Conservation (phyloP, 2,329 filamentous ascomycete species). For the Aureobasidium melanogenum region DNA sequence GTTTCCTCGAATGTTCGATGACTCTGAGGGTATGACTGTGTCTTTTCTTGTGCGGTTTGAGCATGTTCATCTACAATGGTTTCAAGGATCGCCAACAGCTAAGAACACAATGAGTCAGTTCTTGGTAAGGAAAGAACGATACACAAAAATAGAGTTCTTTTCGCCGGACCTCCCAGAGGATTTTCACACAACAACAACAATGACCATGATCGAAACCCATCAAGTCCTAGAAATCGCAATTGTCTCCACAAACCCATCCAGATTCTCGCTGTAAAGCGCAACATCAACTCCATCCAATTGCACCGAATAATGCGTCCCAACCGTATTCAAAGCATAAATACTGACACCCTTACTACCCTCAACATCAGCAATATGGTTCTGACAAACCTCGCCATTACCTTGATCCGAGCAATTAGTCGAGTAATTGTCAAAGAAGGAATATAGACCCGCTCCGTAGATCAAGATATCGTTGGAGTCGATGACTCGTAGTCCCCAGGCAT, state of each 20-base stretch:
- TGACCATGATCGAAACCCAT: not conserved
- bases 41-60: too few species aligned
- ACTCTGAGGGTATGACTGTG: too few species aligned
- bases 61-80: too few species aligned
- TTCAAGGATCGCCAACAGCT: too few species aligned
- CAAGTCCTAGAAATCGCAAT: conserved; percentile 32
- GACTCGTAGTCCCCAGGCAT: conserved; percentile 59
- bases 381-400: conserved; percentile 34
- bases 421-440: conserved; percentile 62
- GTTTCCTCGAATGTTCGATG: too few species aligned
- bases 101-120: too few species aligned
- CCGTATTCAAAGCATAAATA: conserved; percentile 39
- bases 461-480: conserved; percentile 47
- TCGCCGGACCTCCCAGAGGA: too few species aligned
- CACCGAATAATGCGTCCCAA: conserved; percentile 37
- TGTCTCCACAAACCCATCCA: conserved; percentile 36
- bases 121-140: too few species aligned
- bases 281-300: conserved; percentile 35
- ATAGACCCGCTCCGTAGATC: conserved; percentile 56
- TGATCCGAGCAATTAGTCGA: conserved; percentile 34
- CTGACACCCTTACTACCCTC: conserved; percentile 30
- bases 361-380: conserved; percentile 40
- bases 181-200: too few species aligned
- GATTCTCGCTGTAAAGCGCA: conserved; percentile 38
- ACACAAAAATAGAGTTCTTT: too few species aligned